Base-by-base conservation (phyloP, 1,284 basidiomycete species). In the Cutaneotrichosporon spelunceum region DNA sequence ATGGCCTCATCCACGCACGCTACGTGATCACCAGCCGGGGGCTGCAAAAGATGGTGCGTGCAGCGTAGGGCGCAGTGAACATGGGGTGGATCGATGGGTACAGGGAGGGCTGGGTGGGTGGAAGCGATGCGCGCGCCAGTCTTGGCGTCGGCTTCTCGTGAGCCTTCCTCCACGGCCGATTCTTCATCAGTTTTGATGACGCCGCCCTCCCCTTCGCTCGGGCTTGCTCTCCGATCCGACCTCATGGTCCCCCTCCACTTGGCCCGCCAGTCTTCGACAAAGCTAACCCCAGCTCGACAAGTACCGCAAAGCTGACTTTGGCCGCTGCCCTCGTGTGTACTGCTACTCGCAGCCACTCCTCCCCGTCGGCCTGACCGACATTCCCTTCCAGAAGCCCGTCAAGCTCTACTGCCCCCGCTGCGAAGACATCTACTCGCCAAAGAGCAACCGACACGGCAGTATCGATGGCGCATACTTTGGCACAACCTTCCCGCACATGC, bases 381-480 rank as follows among this genome's bases (percentile, higher is more conserved):
- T 92, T 21, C 90, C 93, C 0, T 96, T 94, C 78, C 90, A 94
- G 77, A 97, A 96, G 81, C 91, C 91, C 34, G 93, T 96, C 73
- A 97, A 97, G 78, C 88, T 97, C 56, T 95, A 93, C 81, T 97
- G 94, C 77, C 92, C 91, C 3, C 87, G 93, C 42, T 97, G 93
- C 79, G 93, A 97, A 81, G 94, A 97, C 78, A 87, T 97, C 66
- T 96, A 97, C 80, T 91, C 89, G 0, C 93, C 93, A 49, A 97
- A 97, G 78, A 91, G 89, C 3, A 93, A 91, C 11, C 85, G 93
- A 42, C 93, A 97, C 78, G 93, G 93, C 50, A 89, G 88, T 34
- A 96, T 96, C 73, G 93, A 97, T 77, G 93, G 93, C 30, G 93
- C 94, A 2, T 97, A 94, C 80, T 97, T 97, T 71, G 93, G 94